A percentile compares a stretch with the other conserved stretches of the same genome.
These are phyloP conservation scores for Septoria petroselini DNA, from an alignment of 2,329 filamentous ascomycete species.

Conservation along the genomic window DNA sequence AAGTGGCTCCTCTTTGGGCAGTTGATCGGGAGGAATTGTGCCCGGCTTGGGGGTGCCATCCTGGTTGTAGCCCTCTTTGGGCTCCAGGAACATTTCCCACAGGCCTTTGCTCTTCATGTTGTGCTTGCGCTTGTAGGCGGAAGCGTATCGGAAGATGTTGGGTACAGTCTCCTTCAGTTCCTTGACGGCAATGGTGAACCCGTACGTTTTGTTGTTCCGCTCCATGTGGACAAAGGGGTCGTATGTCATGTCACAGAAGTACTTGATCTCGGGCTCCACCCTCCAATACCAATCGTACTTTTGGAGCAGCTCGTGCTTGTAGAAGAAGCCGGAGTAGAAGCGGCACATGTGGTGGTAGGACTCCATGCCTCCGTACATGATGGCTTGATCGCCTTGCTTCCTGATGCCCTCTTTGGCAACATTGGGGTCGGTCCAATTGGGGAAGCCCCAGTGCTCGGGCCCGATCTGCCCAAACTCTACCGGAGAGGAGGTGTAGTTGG, in stretches of 20 bases:
- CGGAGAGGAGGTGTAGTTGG: conserved; percentile 80
- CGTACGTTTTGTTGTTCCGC: conserved; percentile 92
- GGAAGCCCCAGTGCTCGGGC: conserved; percentile 89
- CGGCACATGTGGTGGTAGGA: conserved; percentile 99
- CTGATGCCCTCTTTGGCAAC: conserved; percentile 93
- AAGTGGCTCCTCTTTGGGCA: conserved; percentile 54
- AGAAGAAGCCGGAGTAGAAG: conserved; percentile 99
- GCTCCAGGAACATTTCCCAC: conserved; percentile 98
- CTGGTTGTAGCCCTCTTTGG: conserved; percentile 59
- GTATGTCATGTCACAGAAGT: conserved; percentile 99
- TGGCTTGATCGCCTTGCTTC: conserved; percentile 92
- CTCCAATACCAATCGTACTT: conserved; percentile 99
- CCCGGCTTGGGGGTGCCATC: conserved; percentile 50
- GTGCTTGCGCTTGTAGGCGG: conserved; percentile 90
- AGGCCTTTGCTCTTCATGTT: conserved; percentile 87
- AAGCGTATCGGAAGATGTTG: conserved; percentile 98
- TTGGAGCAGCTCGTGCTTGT: conserved; percentile 87
- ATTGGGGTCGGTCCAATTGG: conserved; percentile 91
- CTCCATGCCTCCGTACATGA: conserved; percentile 99
- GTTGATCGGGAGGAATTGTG: conserved; percentile 37
- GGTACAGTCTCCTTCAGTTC: conserved; percentile 96
- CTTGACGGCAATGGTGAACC: conserved; percentile 98
- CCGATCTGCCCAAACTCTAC: conserved; percentile 96
- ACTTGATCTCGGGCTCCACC: conserved; percentile 97
- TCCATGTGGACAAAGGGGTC: conserved; percentile 97